phyloP scores from a whole-genome alignment of 2,329 filamentous ascomycete genomes.

The Sporothrix protearum region DNA sequence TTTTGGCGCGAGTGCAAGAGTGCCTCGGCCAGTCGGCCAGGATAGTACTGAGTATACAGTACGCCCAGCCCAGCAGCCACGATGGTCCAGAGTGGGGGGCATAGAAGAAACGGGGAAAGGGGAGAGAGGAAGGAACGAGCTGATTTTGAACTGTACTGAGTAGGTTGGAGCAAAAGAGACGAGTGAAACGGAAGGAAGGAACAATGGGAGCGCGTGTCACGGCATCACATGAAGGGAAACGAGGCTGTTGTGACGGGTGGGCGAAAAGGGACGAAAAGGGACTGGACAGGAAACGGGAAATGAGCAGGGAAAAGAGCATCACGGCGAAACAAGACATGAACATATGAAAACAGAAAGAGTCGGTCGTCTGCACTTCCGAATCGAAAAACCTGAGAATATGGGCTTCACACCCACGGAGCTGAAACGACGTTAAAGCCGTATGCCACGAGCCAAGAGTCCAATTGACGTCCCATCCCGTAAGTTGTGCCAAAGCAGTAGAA shows the following conservation, averaged over 20 bases:
- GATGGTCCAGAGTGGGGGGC: not conserved
- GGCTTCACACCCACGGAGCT: conserved; percentile 12
- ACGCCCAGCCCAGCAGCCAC: conserved; percentile 1
- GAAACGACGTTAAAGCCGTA: conserved; percentile 16
- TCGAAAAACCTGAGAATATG: not conserved
- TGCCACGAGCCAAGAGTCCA: not conserved
- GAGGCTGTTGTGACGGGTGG: not conserved
- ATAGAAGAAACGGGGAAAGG: not conserved
- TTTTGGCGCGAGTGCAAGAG: not conserved
- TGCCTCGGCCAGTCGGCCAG: conserved; percentile 1
- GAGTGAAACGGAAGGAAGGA: not conserved
- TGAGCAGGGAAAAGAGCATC: not conserved
- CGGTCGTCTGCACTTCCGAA: not conserved
- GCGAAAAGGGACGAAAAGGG: not conserved
- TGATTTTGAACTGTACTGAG: not conserved
- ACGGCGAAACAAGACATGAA: not conserved
- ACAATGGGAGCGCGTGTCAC: not conserved
- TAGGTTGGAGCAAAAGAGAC: not conserved
- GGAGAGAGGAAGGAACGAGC: not conserved
- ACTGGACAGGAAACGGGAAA: not conserved
- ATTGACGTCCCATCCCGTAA: not conserved
- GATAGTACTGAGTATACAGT: not conserved
- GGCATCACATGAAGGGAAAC: not conserved
- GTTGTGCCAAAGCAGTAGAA: not conserved
- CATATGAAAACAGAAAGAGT: not conserved